phyloP scores from a whole-genome alignment of 225 moss, liverwort and hornwort species.

The Straminergon stramineum region DNA sequence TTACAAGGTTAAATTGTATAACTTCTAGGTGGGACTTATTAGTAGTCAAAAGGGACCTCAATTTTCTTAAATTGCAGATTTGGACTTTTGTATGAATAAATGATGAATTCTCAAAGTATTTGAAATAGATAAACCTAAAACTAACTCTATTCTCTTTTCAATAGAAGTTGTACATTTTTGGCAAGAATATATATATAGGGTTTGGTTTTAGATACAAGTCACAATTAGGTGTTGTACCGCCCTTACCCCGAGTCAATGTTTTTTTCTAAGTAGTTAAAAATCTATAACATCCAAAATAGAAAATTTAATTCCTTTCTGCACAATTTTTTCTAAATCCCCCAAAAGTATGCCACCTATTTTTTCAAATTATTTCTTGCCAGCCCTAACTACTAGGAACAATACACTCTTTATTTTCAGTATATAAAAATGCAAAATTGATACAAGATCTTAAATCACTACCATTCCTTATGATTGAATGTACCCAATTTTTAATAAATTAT shows the following conservation, averaged over 20 bases:
- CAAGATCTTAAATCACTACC: not conserved
- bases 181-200: not conserved
- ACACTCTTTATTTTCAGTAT: not conserved
- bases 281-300: not conserved
- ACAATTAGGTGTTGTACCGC: not conserved
- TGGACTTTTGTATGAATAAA: not conserved
- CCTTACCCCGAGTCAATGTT: not conserved
- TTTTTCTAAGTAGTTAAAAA: not conserved
- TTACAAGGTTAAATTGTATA: accelerated
- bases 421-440: not conserved
- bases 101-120: not conserved
- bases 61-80: not conserved
- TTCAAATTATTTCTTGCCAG: too few relatives aligned
- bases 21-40: not conserved
- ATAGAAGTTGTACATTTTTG: too few relatives aligned
- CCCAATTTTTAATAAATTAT: not conserved
- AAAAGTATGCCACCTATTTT: not conserved
- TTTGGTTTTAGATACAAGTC: not conserved
- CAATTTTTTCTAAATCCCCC: not conserved
- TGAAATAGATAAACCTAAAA: too few relatives aligned
- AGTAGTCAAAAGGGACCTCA: not conserved
- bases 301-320: not conserved
- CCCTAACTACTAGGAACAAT: too few relatives aligned
- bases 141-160: not conserved
- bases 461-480: not conserved